These are phyloP conservation scores for Monilinia laxa DNA, from an alignment of 2,329 filamentous ascomycete species.

Conservation along the genomic window DNA sequence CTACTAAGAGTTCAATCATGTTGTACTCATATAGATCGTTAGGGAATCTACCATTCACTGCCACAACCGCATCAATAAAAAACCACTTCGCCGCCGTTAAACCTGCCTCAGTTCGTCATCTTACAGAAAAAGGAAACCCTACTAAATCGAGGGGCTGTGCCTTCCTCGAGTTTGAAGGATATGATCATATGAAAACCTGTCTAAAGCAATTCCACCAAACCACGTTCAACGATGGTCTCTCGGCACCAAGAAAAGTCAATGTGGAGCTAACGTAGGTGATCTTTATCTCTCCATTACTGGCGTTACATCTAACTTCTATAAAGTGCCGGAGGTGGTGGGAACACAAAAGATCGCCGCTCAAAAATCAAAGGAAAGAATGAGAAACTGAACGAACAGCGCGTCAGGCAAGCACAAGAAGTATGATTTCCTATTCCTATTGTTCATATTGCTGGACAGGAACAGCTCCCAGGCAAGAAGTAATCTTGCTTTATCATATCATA, in stretches of 20 bases:
- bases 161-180: constrained; percentile 85
- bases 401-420: constrained; percentile 34
- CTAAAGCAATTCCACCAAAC: constrained; percentile 88
- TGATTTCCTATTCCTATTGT: background rate
- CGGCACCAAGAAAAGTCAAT: constrained; percentile 73
- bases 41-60: constrained; percentile 87
- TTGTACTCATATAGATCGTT: constrained; percentile 29
- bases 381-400: constrained; percentile 66
- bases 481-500: background rate
- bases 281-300: constrained; percentile 14
- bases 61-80: constrained; percentile 66
- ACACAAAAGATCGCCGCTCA: constrained; percentile 66
- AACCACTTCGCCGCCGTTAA: constrained; percentile 77
- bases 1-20: background rate
- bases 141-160: constrained; percentile 72
- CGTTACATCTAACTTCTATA: constrained; percentile 9
- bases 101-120: constrained; percentile 69
- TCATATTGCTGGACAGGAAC: background rate
- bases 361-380: constrained; percentile 85
- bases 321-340: constrained; percentile 82
- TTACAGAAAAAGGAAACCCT: constrained; percentile 63
- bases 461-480: background rate
- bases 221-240: constrained; percentile 60
- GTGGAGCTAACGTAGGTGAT: constrained; percentile 78
- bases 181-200: constrained; percentile 89